These are phyloP conservation scores for Malus orientalis DNA, from an alignment of 306 rosid genomes.

Conservation along the genomic window DNA sequence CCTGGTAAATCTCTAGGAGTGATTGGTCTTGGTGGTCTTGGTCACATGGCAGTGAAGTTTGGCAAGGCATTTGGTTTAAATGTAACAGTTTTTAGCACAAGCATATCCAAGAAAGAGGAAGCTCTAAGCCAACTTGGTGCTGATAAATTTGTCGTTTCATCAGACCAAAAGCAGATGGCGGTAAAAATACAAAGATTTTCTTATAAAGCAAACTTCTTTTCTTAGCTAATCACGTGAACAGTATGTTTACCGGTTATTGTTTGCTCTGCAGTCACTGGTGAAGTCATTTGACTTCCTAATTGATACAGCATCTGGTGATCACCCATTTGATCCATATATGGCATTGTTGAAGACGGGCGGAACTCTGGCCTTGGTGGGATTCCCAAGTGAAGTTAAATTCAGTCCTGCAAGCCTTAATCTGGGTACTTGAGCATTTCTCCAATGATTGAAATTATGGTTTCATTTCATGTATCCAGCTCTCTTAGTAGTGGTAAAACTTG, in stretches of 20 bases:
- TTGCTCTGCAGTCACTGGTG: conserved; percentile 43
- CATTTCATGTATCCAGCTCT: not conserved
- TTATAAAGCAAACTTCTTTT: not conserved
- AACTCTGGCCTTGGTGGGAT: conserved; percentile 57
- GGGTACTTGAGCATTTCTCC: conserved; percentile 33
- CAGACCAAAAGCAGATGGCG: conserved; percentile 63
- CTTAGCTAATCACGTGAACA: not conserved
- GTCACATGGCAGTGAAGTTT: conserved; percentile 87
- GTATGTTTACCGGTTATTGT: not conserved
- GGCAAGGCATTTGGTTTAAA: conserved; percentile 75
- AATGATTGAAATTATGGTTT: not conserved
- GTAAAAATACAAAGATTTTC: conserved; percentile 23
- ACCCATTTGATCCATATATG: conserved; percentile 78
- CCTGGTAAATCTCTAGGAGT: conserved; percentile 88
- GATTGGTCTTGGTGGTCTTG: conserved; percentile 91
- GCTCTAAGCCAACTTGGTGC: conserved; percentile 69
- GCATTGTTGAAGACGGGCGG: conserved; percentile 56
- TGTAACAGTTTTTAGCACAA: conserved; percentile 74
- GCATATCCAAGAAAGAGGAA: conserved; percentile 75
- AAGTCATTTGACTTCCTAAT: conserved; percentile 64
- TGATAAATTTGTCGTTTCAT: conserved; percentile 65
- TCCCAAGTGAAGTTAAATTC: conserved; percentile 71
- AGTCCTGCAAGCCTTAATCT: conserved; percentile 53
- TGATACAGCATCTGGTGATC: conserved; percentile 88
- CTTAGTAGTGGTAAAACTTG: not conserved